A percentile compares a stretch with the other conserved stretches of the same genome.
Conservation (phyloP, 768 basidiomycete genomes). For the Boletus rubescentipes region DNA sequence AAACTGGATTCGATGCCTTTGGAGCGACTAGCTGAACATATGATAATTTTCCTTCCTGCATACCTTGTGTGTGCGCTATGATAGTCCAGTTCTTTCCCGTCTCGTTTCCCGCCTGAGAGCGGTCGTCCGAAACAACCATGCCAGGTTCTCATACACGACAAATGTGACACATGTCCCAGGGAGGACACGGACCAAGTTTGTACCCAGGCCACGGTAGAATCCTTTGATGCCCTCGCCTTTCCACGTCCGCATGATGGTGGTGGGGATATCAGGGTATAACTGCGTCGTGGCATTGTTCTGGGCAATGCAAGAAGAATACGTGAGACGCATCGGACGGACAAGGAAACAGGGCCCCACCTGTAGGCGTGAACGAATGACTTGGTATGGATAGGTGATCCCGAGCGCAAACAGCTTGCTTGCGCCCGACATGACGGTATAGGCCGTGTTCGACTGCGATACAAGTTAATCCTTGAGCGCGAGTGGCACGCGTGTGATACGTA, state of each 20-base stretch:
- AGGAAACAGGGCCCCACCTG: conserved; percentile 53
- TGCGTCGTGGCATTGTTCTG: conserved; percentile 67
- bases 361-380: conserved; percentile 91
- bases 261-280: conserved; percentile 80
- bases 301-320: background rate
- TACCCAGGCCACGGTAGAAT: conserved; percentile 94
- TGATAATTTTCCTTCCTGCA: background rate
- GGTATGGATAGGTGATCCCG: conserved; percentile 90
- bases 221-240: conserved; percentile 74
- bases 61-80: background rate
- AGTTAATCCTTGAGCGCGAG: background rate
- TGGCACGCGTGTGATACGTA: conserved; percentile 40
- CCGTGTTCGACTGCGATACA: conserved; percentile 70
- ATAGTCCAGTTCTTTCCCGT: background rate
- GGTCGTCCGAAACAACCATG: conserved; percentile 72
- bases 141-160: conserved; percentile 93
- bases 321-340: background rate
- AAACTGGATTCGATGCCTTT: background rate
- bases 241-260: conserved; percentile 81
- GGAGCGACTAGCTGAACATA: conserved; percentile 6
- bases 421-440: conserved; percentile 92
- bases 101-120: conserved; percentile 51
- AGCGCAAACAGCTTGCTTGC: conserved; percentile 86
- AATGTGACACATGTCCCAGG: conserved; percentile 98
- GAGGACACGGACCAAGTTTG: conserved; percentile 90